Evolutionary conservation across 768 basidiomycete genomes (phyloP), one percentile per base, ranked within the genome.

Genomic region (Ephemerocybe angulata): DNA sequence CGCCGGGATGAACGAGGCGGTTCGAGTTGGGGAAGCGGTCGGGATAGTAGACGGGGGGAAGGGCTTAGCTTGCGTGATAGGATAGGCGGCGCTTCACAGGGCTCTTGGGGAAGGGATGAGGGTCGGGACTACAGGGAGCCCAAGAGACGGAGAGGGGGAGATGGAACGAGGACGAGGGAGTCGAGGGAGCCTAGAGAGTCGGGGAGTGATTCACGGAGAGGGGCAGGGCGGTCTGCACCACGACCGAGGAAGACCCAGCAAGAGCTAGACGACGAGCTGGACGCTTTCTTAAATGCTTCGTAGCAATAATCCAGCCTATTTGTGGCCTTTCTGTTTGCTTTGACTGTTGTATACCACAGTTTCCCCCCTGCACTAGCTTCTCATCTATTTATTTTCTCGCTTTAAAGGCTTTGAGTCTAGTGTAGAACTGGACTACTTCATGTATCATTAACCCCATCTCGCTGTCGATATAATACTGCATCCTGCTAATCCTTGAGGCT

Each of bases 191-290:
- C 54, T 58, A 67, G 54, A 65, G 62, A 30, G 57, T 59, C 55
- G 52, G 63, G 62, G 60, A 65, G 58, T 59, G 57, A 62, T 52
- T 67, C 50, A 59, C 62, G 62, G 54, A 58, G 61, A 64, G 59
- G 37, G 25, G 42, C 55, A 58, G 63, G 69, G 61, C 63, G 72
- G 66, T 58, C 65, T 60, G n/a, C 65, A 53, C 68, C 72, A 35
- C 72, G 78, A 41, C 74, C 76, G 22, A 76, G 67, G 55, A 84
- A 83, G 68, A 88, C 82, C 1, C 84, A 85, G 64, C 81, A 87
- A 69, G 88, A 93, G 61, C 73, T 93, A 33, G 90, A 93, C 58
- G 88, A 86, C 47, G 90, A 93, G 63, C 72, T 93, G 44, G 90
- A 93, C 29, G 85, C 86, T 15, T 92, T 92, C 69, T 67, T 89